Percentiles rank a stretch among this genome's conserved stretches.
These are phyloP conservation scores for Clitocybe nebularis DNA, from an alignment of 1,284 basidiomycete species.

Conservation along the genomic window DNA sequence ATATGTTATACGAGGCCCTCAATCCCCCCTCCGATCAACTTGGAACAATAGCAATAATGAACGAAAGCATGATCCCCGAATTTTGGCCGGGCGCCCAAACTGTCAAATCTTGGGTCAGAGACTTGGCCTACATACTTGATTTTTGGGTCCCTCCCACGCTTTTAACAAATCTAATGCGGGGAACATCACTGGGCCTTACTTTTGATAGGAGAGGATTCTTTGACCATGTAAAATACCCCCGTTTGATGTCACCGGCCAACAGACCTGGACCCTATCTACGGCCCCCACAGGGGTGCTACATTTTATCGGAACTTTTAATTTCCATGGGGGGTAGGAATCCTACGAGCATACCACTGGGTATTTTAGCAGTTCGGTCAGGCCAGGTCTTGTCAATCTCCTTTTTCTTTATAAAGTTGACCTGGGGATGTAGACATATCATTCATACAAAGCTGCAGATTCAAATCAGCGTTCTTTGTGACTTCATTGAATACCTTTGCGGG, in stretches of 20 bases:
- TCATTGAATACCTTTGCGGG: conserved; percentile 39
- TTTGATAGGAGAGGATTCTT: too few relatives aligned
- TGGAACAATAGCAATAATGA: conserved; percentile 31
- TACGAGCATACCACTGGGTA: conserved; percentile 21
- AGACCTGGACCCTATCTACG: too few relatives aligned
- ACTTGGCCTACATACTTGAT: conserved; percentile 28
- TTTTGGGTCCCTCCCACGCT: conserved; percentile 12
- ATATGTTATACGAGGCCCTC: conserved; percentile 34
- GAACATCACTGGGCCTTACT: too few relatives aligned
- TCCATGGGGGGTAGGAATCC: conserved; percentile 20
- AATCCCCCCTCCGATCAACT: conserved; percentile 33
- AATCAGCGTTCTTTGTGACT: conserved; percentile 40
- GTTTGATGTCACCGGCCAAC: too few relatives aligned
- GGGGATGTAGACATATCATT: conserved; percentile 40
- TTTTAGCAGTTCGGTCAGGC: conserved; percentile 27
- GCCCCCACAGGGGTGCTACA: too few relatives aligned
- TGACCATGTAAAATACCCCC: too few relatives aligned
- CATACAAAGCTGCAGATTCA: conserved; percentile 30
- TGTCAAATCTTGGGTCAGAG: conserved; percentile 37
- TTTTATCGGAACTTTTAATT: conserved; percentile 26
- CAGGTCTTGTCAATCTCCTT: conserved; percentile 15
- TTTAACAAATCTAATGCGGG: conserved; percentile 29
- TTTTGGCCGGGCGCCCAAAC: conserved; percentile 28
- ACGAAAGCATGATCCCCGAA: conserved; percentile 32
- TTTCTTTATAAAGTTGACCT: conserved; percentile 8